Evolutionary conservation across 2,329 filamentous ascomycete species (phyloP).

Genomic region (Aspergillus transmontanensis): DNA sequence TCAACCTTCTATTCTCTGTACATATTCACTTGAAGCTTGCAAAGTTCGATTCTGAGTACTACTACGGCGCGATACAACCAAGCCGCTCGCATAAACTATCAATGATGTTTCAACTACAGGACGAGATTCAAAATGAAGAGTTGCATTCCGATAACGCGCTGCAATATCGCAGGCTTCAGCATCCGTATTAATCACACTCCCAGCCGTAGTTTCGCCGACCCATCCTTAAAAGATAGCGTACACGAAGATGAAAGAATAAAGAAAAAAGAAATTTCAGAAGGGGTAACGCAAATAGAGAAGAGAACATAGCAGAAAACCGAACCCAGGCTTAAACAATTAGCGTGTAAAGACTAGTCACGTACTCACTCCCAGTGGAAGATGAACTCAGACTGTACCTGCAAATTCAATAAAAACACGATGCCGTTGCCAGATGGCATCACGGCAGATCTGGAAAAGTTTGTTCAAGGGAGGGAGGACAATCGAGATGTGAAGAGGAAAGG

Average conservation of each 20-base stretch:
- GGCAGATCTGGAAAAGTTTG: background rate
- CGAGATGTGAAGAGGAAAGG: background rate
- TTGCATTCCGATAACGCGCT: conserved; percentile 27
- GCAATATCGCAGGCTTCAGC: conserved; percentile 24
- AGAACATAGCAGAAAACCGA: conserved; percentile 20
- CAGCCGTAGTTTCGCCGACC: conserved; percentile 35
- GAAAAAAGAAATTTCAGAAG: conserved; percentile 10
- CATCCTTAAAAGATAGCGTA: conserved; percentile 31
- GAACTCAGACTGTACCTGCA: conserved; percentile 13
- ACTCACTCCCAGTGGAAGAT: conserved; percentile 2
- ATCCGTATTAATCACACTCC: conserved; percentile 30
- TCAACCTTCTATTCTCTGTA: conserved; percentile 7
- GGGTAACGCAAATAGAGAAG: conserved; percentile 21
- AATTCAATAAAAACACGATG: conserved; percentile 6
- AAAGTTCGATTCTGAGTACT: background rate
- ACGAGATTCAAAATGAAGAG: conserved; percentile 9
- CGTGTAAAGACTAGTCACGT: background rate
- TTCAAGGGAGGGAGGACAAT: background rate
- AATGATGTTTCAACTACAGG: background rate
- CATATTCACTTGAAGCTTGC: conserved; percentile 1
- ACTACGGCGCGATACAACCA: background rate
- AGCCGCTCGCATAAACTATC: background rate
- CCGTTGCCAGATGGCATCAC: background rate
- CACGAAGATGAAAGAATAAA: conserved; percentile 22
- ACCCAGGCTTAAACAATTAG: conserved; percentile 15